Conservation (phyloP, 2,329 filamentous ascomycete species). For the Zasmidium angulare region DNA sequence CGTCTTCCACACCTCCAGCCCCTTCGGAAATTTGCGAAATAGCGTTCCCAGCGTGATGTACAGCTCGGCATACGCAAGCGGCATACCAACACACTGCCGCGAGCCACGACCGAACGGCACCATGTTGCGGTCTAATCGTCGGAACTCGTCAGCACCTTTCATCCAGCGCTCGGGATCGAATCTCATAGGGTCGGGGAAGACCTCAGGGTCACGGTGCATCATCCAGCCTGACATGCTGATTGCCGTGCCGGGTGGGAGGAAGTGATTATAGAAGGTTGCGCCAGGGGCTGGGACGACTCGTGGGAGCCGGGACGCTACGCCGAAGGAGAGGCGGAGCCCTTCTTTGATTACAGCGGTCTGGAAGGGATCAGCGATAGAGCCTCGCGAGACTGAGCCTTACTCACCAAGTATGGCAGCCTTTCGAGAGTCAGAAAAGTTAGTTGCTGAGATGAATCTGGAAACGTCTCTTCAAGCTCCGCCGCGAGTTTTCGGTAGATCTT, state of each 20-base stretch:
- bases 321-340: constrained; percentile 34
- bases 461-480: constrained; percentile 33
- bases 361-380: not conserved
- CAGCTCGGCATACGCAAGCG: constrained; percentile 38
- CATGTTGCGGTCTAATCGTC: constrained; percentile 30
- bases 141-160: constrained; percentile 12
- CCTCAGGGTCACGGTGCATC: constrained; percentile 13
- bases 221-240: constrained; percentile 6
- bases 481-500: constrained; percentile 28
- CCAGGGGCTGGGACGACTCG: constrained; percentile 36
- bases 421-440: not conserved
- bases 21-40: constrained; percentile 29
- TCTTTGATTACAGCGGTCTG: constrained; percentile 40
- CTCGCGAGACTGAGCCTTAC: not conserved
- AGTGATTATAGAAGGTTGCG: constrained; percentile 34
- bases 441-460: constrained; percentile 26
- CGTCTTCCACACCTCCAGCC: constrained; percentile 6
- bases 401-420: not conserved
- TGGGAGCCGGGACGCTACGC: constrained; percentile 36
- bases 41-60: constrained; percentile 36
- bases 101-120: constrained; percentile 40
- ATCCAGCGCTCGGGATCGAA: constrained; percentile 42
- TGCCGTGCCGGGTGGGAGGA: constrained; percentile 33
- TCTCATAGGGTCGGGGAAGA: constrained; percentile 35
- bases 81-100: constrained; percentile 39